phyloP scores from a whole-genome alignment of 129 eudicot species.

The Pulicaria dysenterica region DNA sequence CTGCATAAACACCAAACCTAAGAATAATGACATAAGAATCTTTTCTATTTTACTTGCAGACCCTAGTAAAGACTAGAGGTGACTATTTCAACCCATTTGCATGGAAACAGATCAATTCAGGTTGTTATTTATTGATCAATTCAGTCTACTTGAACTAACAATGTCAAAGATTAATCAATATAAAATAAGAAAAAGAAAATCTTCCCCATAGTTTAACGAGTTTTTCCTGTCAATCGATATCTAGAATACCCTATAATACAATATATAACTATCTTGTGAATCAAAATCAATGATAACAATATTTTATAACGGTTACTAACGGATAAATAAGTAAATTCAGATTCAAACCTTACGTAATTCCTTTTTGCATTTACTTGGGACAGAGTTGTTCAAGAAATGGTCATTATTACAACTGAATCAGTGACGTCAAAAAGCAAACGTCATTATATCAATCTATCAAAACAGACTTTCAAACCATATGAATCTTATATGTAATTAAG shows the following conservation, averaged over 20 bases:
- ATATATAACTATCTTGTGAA: neutral
- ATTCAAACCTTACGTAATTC: neutral
- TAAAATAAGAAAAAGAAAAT: neutral
- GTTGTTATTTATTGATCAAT: neutral
- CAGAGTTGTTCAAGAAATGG: neutral
- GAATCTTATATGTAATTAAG: neutral
- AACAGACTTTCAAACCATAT: constrained; percentile 10
- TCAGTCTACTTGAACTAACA: constrained; percentile 13
- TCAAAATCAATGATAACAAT: constrained; percentile 11
- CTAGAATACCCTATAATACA: constrained; percentile 17
- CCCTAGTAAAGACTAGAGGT: constrained; percentile 10
- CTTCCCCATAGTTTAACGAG: neutral
- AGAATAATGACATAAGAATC: constrained; percentile 37
- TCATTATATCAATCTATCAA: constrained; percentile 13
- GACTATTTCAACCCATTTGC: neutral
- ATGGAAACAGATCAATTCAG: neutral
- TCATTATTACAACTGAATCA: neutral
- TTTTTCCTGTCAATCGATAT: neutral
- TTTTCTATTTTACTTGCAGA: constrained; percentile 4
- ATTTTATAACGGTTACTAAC: constrained; percentile 12
- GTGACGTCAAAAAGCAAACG: constrained; percentile 10
- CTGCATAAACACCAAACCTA: constrained; percentile 62
- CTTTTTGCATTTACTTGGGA: constrained; percentile 5
- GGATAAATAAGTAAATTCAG: neutral
- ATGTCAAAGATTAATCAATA: constrained; percentile 7